phyloP scores from a whole-genome alignment of 1,284 basidiomycete species.

The Ustilago loliicola region DNA sequence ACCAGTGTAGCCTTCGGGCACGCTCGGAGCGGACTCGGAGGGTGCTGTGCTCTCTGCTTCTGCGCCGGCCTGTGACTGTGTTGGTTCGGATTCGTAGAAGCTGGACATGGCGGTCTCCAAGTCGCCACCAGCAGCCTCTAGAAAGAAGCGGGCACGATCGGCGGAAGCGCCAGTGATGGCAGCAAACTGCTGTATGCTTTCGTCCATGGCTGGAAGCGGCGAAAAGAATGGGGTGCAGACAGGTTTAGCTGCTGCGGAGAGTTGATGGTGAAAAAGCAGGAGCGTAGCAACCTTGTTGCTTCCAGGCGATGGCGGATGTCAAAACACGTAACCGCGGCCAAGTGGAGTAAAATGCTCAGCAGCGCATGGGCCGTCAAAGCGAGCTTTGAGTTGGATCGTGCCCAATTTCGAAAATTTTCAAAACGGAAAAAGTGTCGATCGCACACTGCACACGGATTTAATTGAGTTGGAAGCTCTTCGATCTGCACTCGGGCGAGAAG shows the following conservation, averaged over 20 bases:
- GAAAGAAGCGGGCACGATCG: conserved; percentile 70
- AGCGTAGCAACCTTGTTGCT: not conserved
- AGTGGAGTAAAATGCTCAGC: conserved; percentile 24
- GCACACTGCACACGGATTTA: conserved; percentile 7
- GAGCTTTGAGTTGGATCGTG: not conserved
- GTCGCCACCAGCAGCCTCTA: conserved; percentile 70
- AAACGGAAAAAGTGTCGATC: conserved; percentile 19
- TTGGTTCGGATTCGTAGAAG: conserved; percentile 67
- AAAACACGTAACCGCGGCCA: conserved; percentile 7
- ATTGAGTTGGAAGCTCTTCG: not conserved
- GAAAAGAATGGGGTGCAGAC: not conserved
- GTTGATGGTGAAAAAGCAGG: not conserved
- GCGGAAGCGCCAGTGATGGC: conserved; percentile 68
- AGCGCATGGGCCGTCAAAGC: conserved; percentile 27
- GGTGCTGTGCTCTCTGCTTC: conserved; percentile 12
- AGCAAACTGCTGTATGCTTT: conserved; percentile 60
- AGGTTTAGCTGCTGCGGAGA: not conserved
- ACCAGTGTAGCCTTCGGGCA: conserved; percentile 48
- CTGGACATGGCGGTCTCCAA: conserved; percentile 70
- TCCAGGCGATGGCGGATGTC: not conserved
- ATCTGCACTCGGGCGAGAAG: conserved; percentile 30
- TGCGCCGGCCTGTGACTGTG: conserved; percentile 14
- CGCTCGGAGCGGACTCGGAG: conserved; percentile 19
- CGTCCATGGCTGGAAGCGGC: conserved; percentile 51
- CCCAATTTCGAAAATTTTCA: not conserved